Percentiles rank a stretch among this genome's conserved stretches.
Evolutionary conservation across 2,329 filamentous ascomycete species (phyloP).

Genomic region (Alternaria brassicae): DNA sequence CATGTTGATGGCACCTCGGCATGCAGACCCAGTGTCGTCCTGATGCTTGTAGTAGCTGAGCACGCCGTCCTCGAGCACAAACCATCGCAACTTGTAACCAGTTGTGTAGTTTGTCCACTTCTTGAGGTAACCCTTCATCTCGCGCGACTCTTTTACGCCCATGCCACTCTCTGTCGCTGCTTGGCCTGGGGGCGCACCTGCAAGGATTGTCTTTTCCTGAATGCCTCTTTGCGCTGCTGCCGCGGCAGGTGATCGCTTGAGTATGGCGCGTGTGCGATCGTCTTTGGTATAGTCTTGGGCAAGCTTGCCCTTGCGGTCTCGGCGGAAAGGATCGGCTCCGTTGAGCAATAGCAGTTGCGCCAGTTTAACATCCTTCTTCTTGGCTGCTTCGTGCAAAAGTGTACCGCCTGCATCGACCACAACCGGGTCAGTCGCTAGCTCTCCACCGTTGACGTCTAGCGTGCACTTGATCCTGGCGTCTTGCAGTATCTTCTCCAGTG

Average conservation of each 20-base stretch:
- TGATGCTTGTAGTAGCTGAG: constrained; percentile 99
- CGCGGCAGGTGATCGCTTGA: constrained; percentile 93
- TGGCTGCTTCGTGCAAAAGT: constrained; percentile 89
- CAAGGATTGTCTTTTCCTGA: constrained; percentile 95
- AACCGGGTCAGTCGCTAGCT: constrained; percentile 80
- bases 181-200: constrained; percentile 68
- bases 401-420: constrained; percentile 88
- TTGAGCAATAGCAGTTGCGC: constrained; percentile 92
- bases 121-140: constrained; percentile 98
- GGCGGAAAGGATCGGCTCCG: constrained; percentile 92
- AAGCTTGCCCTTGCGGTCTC: constrained; percentile 93
- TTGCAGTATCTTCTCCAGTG: constrained; percentile 79
- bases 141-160: constrained; percentile 84
- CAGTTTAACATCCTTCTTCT: constrained; percentile 83
- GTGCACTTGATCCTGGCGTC: constrained; percentile 85
- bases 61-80: constrained; percentile 95
- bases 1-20: constrained; percentile 98
- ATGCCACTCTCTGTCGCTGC: constrained; percentile 65
- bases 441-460: constrained; percentile 89
- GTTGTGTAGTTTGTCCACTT: constrained; percentile 99
- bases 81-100: constrained; percentile 96
- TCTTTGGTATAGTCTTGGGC: constrained; percentile 97
- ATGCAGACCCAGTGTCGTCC: constrained; percentile 94
- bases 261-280: constrained; percentile 82
- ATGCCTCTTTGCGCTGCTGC: constrained; percentile 94